These are phyloP conservation scores for Microdochium nivale DNA, from an alignment of 2,329 filamentous ascomycete genomes.

Conservation along the genomic window DNA sequence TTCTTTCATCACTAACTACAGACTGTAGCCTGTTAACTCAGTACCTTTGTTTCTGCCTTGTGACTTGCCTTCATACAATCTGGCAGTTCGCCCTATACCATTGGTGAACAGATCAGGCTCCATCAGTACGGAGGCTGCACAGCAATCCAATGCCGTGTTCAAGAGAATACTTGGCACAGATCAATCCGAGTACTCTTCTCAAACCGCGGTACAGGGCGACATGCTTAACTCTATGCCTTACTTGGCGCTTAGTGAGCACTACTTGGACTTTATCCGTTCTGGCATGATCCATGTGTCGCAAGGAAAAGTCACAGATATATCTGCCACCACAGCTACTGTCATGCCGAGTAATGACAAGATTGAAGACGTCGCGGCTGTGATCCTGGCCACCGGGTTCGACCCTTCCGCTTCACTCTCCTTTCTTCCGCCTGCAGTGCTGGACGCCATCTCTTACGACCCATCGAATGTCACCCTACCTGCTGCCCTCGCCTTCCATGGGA, in stretches of 20 bases:
- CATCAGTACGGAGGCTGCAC: conserved; percentile 49
- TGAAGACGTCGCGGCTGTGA: conserved; percentile 53
- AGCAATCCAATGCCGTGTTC: conserved; percentile 42
- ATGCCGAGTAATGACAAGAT: conserved; percentile 25
- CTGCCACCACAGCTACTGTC: conserved; percentile 25
- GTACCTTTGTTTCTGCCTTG: conserved; percentile 60
- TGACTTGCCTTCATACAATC: conserved; percentile 65
- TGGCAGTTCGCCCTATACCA: conserved; percentile 49
- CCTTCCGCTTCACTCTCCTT: conserved; percentile 56
- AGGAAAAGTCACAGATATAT: conserved; percentile 34
- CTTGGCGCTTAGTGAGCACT: conserved; percentile 62
- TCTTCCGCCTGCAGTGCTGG: conserved; percentile 46
- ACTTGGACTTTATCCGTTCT: conserved; percentile 64
- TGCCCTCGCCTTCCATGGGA: conserved; percentile 59
- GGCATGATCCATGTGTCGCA: conserved; percentile 44
- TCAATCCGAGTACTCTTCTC: conserved; percentile 40
- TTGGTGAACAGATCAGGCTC: conserved; percentile 57
- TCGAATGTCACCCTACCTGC: conserved; percentile 48
- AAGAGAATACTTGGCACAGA: conserved; percentile 39
- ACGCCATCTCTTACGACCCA: conserved; percentile 48
- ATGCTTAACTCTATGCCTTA: conserved; percentile 48
- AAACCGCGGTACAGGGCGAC: conserved; percentile 27
- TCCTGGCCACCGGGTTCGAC: conserved; percentile 71
- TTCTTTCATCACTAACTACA: conserved; percentile 13
- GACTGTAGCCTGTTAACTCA: conserved; percentile 29